These are phyloP conservation scores for grape (Vitis vinifera) DNA, from an alignment of 164 flowering plant species.

Conservation along the genomic window DNA sequence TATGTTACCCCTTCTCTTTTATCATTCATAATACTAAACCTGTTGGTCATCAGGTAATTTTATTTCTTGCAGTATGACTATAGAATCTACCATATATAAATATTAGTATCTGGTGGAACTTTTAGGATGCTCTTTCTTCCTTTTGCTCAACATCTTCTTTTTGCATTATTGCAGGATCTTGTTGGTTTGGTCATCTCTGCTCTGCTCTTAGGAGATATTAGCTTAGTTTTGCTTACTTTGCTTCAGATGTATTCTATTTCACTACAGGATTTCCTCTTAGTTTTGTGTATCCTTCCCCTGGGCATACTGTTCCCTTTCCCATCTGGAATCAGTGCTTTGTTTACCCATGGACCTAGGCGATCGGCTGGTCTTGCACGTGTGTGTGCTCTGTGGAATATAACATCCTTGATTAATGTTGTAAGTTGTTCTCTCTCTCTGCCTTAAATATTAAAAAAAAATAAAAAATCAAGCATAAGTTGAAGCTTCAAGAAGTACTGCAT, in stretches of 20 bases:
- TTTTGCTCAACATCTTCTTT: background rate
- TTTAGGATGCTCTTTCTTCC: background rate
- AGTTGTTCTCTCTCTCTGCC: conserved; percentile 30
- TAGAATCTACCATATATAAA: background rate
- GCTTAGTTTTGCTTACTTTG: conserved; percentile 77
- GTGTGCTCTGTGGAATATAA: conserved; percentile 91
- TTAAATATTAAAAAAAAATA: background rate
- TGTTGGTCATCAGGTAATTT: conserved; percentile 58
- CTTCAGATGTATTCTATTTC: conserved; percentile 91
- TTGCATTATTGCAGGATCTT: conserved; percentile 67
- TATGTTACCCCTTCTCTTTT: conserved; percentile 40
- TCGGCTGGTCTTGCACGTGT: conserved; percentile 90
- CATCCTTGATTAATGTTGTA: conserved; percentile 85
- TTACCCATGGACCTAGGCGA: conserved; percentile 86
- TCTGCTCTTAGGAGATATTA: conserved; percentile 84
- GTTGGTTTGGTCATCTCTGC: conserved; percentile 87
- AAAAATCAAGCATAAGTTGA: conserved; percentile 4
- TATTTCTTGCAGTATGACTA: background rate
- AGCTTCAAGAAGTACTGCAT: background rate
- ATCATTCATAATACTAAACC: conserved; percentile 47
- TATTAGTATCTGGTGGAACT: background rate
- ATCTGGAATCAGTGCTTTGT: conserved; percentile 90
- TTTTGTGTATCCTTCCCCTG: conserved; percentile 75
- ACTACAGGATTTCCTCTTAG: conserved; percentile 57
- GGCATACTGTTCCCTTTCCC: conserved; percentile 86